Evolutionary conservation across 2,329 filamentous ascomycete species (phyloP), one percentile per base, ranked within the genome.

Genomic region (Niveomyces coronatus): DNA sequence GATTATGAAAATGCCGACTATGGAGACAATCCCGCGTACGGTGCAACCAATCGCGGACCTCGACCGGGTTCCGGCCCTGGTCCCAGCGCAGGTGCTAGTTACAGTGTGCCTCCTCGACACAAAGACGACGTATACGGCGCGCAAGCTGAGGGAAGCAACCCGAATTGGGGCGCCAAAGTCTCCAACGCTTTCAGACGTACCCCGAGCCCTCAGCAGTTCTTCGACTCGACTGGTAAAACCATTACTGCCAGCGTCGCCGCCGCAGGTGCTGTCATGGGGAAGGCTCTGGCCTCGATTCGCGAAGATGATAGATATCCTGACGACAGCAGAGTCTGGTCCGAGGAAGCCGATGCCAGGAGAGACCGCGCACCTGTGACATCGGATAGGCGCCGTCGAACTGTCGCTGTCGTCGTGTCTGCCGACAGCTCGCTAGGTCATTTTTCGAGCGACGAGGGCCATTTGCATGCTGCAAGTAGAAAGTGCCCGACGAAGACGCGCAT

Each of bases 241-340:
- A 81, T 94, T 22, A 80, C 76, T 13, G 85, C 86, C 1, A 84
- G 87, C 13, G 72, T 93, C 46, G 82, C 85, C 18, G 87, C 86
- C 9, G 86, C 86, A 0, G 84, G 87, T 11, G 83, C 84, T 14
- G 85, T 75, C 33, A 76, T 94, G 44, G 86, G 86, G 29, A 86
- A 82, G 44, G 87, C 86, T 18, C 66, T 95, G 47, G 81, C 81
- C 38, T 80, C 84, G 13, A 91, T 93, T 47, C 74, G 83, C 39
- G 85, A 94, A 56, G 87, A 93, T 54, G 84, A 88, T 53, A 79
- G 77, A 54, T 82, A 82, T 36, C 91, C 82, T 56, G 79, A 78
- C 46, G 89, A 95, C 57, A 85, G 91, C 60, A 83, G 85, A 55
- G 79, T 85, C 37, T 95, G 89, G 89, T 87, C 82, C 11, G 87